Evolutionary conservation across 2,329 filamentous ascomycete species (phyloP).

Genomic region (Colletotrichum coccodes): DNA sequence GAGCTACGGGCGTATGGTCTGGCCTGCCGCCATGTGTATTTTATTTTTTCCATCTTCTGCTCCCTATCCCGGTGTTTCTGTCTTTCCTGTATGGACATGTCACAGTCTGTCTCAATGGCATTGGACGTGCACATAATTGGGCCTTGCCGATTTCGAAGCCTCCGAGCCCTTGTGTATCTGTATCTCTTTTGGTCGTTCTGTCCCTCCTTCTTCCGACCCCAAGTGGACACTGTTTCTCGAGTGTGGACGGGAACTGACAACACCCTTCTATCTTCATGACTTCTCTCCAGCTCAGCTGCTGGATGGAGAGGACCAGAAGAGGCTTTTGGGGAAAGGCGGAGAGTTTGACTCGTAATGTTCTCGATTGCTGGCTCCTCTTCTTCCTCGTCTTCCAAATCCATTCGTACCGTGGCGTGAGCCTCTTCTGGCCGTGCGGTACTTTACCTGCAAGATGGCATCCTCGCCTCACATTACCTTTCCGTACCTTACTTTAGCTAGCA

Average conservation of each 20-base stretch:
- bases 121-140: background rate
- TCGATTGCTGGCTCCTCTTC: background rate
- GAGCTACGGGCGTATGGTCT: constrained; percentile 14
- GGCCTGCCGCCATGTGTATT: background rate
- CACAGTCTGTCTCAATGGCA: background rate
- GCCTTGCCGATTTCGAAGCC: background rate
- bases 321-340: constrained; percentile 17
- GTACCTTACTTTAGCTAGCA: constrained; percentile 32
- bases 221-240: background rate
- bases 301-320: constrained; percentile 15
- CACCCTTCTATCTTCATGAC: background rate
- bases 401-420: constrained; percentile 4
- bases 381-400: background rate
- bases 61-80: background rate
- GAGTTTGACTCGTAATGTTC: constrained; percentile 27
- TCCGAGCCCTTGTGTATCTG: background rate
- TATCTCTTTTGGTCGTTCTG: background rate
- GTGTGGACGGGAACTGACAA: constrained; percentile 7
- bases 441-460: background rate
- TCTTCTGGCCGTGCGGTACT: background rate
- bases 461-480: constrained; percentile 11
- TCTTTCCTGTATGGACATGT: background rate
- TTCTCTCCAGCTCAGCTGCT: constrained; percentile 1
- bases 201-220: background rate
- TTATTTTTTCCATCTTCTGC: constrained; percentile 1